Percentiles rank a stretch among this genome's conserved stretches.
phyloP scores from a whole-genome alignment of 805 yeast genomes.

The Candida parachauliodes region DNA sequence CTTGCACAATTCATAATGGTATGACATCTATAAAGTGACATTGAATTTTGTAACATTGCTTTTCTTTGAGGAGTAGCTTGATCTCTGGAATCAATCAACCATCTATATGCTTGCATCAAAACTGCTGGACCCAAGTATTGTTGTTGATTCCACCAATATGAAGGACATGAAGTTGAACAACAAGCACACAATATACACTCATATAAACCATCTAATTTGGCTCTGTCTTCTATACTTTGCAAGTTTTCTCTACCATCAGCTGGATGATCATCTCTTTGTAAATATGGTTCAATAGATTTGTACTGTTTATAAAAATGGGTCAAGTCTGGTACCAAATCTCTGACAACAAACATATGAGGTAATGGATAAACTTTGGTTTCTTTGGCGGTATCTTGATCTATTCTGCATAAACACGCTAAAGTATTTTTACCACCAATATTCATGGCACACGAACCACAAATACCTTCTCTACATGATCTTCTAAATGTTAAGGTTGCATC shows the following conservation, averaged over 20 bases:
- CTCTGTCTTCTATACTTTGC: conserved; percentile 89
- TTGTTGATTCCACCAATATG: conserved; percentile 99
- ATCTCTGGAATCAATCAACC: conserved; percentile 97
- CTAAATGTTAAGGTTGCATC: conserved; percentile 94
- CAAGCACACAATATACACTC: conserved; percentile 98
- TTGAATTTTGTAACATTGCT: conserved; percentile 89
- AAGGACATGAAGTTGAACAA: conserved; percentile 98
- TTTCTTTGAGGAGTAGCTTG: conserved; percentile 79
- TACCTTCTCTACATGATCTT: conserved; percentile 99
- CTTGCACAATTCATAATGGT: conserved; percentile 98
- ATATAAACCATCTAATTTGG: conserved; percentile 92
- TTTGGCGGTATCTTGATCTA: conserved; percentile 73
- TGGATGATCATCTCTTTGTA: conserved; percentile 79
- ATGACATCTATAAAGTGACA: conserved; percentile 98
- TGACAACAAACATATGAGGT: conserved; percentile 97
- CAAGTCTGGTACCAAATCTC: conserved; percentile 96
- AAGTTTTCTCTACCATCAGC: conserved; percentile 90
- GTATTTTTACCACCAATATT: conserved; percentile 98
- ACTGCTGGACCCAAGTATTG: conserved; percentile 99
- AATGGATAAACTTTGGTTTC: conserved; percentile 89
- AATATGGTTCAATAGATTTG: conserved; percentile 94
- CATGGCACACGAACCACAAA: conserved; percentile 99
- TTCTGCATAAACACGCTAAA: conserved; percentile 92
- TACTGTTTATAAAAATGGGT: conserved; percentile 98
- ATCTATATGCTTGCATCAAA: conserved; percentile 97